Evolutionary conservation across 2,329 filamentous ascomycete species (phyloP).

Genomic region (Stagonosporopsis vannaccii): DNA sequence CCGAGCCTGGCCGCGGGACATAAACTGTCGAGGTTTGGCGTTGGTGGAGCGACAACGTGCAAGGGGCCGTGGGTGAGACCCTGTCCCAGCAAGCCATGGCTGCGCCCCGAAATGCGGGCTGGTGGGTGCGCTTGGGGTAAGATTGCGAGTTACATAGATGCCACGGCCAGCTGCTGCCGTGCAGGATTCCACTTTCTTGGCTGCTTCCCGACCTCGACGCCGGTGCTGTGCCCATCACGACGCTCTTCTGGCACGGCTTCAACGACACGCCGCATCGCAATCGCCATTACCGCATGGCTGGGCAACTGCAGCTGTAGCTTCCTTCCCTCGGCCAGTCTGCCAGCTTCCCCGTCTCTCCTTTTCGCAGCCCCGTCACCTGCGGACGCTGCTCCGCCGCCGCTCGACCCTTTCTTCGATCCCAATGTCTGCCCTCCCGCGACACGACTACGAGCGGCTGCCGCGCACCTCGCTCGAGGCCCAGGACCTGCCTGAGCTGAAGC

Average conservation of each 20-base stretch:
- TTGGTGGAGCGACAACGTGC: conserved; percentile 3
- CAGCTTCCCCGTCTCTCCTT: background rate
- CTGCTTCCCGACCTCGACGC: background rate
- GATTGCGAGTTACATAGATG: conserved; percentile 14
- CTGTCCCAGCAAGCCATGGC: conserved; percentile 6
- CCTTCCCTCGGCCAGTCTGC: background rate
- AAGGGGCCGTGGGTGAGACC: conserved; percentile 5
- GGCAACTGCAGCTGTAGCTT: background rate
- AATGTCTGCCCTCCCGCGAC: conserved; percentile 31
- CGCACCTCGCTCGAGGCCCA: conserved; percentile 39
- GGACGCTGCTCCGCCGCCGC: conserved; percentile 11
- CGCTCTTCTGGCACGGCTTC: background rate
- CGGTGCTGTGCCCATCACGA: background rate
- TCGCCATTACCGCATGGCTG: background rate
- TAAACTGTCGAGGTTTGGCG: background rate
- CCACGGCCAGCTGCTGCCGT: background rate
- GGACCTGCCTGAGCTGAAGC: conserved; percentile 23
- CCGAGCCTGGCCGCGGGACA: background rate
- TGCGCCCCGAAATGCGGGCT: conserved; percentile 8
- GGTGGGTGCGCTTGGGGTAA: conserved; percentile 14
- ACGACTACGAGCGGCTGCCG: conserved; percentile 46
- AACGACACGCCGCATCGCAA: background rate
- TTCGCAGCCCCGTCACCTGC: conserved; percentile 1
- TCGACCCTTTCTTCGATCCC: conserved; percentile 4
- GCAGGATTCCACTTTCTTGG: background rate